A percentile compares a stretch with the other conserved stretches of the same genome.
These are phyloP conservation scores for Saprolegnia parasitica DNA, from an alignment of 352 stramenopile species.

Conservation along the genomic window DNA sequence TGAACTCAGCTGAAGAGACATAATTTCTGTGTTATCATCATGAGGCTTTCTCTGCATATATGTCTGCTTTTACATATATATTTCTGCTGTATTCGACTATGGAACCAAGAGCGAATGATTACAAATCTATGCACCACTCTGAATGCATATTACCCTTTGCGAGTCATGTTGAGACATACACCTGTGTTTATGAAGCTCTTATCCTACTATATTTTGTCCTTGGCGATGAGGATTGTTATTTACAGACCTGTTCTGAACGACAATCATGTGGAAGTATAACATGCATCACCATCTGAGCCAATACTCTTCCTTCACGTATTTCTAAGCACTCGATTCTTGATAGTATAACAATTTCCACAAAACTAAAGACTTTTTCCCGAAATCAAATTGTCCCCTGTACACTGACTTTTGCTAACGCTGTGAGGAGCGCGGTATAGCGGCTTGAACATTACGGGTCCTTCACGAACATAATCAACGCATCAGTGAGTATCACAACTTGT, in stretches of 20 bases:
- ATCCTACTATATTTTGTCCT: conserved; percentile 38
- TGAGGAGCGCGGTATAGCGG: too few species aligned
- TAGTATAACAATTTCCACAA: too few species aligned
- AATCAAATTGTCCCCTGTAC: too few species aligned
- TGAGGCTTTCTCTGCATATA: conserved; percentile 13
- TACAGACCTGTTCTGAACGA: conserved; percentile 87
- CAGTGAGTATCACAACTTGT: too few species aligned
- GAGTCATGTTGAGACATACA: conserved; percentile 24
- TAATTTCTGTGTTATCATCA: conserved; percentile 25
- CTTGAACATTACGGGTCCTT: too few species aligned
- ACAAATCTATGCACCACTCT: conserved; percentile 28
- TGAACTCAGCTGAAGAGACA: conserved; percentile 12
- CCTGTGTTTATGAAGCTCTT: conserved; percentile 28
- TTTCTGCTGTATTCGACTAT: background rate
- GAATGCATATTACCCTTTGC: conserved; percentile 26
- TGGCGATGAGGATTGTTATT: conserved; percentile 75
- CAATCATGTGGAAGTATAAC: conserved; percentile 23
- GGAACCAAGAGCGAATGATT: conserved; percentile 20
- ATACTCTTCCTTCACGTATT: background rate
- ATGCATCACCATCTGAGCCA: conserved; percentile 21
- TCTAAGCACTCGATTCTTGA: too few species aligned
- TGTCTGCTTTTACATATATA: too few species aligned
- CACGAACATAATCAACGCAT: too few species aligned
- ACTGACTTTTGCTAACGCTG: too few species aligned
- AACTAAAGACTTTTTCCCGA: too few species aligned